Conservation (phyloP, 371 early-diverging fungal genomes). For the Chytridiales sp. region DNA sequence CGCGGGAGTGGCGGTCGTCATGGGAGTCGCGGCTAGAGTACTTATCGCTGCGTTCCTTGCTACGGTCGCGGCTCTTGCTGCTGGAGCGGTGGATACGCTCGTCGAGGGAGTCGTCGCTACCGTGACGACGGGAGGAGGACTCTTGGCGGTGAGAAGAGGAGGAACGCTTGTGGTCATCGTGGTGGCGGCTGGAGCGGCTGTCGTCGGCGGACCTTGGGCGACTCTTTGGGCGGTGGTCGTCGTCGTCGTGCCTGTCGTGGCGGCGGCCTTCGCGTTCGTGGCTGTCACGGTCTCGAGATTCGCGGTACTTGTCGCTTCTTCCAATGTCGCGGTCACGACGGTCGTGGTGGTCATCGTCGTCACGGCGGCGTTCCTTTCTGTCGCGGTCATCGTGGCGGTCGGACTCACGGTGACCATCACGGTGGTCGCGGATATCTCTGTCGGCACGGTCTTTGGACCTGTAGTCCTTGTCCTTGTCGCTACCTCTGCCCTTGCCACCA, state of each 20-base stretch:
- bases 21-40: neutral
- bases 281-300: neutral
- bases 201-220: neutral
- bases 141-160: no score
- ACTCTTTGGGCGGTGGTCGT: neutral
- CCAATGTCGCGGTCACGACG: neutral
- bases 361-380: neutral
- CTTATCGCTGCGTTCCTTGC: no score
- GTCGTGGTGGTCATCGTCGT: neutral
- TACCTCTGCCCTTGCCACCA: slow-evolving; percentile 7
- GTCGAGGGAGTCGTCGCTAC: no score
- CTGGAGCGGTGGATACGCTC: no score
- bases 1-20: neutral
- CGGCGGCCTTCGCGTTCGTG: neutral
- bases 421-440: no score
- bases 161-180: neutral
- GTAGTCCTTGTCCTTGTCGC: slow-evolving; percentile 3
- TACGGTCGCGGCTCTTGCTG: no score
- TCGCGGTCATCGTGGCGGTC: neutral
- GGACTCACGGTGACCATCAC: slow-evolving; percentile 5
- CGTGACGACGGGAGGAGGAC: no score
- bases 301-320: neutral
- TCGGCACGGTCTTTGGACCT: neutral
- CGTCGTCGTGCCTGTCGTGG: neutral
- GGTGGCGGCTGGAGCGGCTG: neutral